Base-by-base conservation (phyloP, 495 filamentous ascomycete genomes). In the Chaetomium cochliodes region DNA sequence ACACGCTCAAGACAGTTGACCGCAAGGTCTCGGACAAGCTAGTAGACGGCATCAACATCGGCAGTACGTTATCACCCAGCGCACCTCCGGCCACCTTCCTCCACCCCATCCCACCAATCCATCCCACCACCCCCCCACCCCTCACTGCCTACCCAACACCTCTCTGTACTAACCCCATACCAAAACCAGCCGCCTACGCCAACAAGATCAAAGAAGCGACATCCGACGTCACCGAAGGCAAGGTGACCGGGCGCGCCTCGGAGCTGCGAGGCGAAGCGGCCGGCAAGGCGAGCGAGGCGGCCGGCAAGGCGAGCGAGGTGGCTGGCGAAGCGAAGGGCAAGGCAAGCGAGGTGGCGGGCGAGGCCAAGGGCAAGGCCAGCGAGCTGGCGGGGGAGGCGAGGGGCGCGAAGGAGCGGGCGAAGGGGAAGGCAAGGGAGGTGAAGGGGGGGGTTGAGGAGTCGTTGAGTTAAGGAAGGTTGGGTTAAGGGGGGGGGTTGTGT, bases 41-140 rank as follows among this genome's bases (percentile, higher is more conserved):
- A 2, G 82, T 85, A 39, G 82, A 83, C 58, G 82, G 82, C 16
- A 85, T 85, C 70, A 77, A 85, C 63, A 72, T 76, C 62, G 77
- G 78, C 47, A 64, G 83, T 85, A 28, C 4, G 9, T 44, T 26
- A 16, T 52, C 13, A 60, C 33, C 33, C 46, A 25, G 0, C 9
- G 5, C 4, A 58, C 47, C 15, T 23, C 18, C n/a, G 37, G n/a
- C 50, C 37, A 12, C 50, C 33, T 33, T 54, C 41, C 46, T 5
- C 63, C 37, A 23, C 42, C 49, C 5, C 9, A 5, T 7, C 58
- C 33, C 16, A 53, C n/a, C 4, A 20, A 12, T 20, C 6, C 22
- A 12, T 3, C 0, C 1, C 25, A 20, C 11, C 3, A 11, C 57
- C 54, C 30, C 11, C 33, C 5, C 37, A 25, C n/a, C n/a, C n/a